Percentiles rank a stretch among this genome's conserved stretches.
These are phyloP conservation scores for Orbilia ellipsospora DNA, from an alignment of 2,329 filamentous ascomycete genomes.

Conservation along the genomic window DNA sequence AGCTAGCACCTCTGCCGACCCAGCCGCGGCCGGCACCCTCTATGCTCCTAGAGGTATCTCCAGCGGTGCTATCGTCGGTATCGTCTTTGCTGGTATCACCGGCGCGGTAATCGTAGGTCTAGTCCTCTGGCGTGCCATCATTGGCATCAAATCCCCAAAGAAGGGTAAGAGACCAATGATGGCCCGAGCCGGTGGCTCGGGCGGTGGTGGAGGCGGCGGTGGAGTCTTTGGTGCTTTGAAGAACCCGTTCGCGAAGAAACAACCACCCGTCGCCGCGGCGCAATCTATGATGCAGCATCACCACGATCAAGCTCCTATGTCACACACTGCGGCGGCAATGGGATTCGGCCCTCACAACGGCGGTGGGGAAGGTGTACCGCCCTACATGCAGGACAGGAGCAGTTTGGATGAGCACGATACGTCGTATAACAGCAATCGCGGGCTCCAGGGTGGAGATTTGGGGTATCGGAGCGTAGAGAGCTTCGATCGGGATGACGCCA, in stretches of 20 bases:
- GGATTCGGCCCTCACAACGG: constrained; percentile 32
- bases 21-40: constrained; percentile 19
- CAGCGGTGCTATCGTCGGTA: constrained; percentile 51
- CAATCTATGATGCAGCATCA: constrained; percentile 33
- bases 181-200: not conserved
- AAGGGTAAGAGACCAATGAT: constrained; percentile 27
- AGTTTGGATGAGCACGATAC: constrained; percentile 50
- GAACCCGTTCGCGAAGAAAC: constrained; percentile 33
- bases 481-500: constrained; percentile 48
- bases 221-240: constrained; percentile 29
- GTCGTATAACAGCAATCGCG: constrained; percentile 26
- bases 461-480: constrained; percentile 47
- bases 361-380: constrained; percentile 23
- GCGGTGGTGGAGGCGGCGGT: constrained; percentile 9
- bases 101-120: constrained; percentile 50
- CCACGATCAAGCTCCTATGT: constrained; percentile 37
- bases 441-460: constrained; percentile 35
- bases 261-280: not conserved
- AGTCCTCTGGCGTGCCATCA: constrained; percentile 51
- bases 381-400: constrained; percentile 47
- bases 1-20: constrained; percentile 3
- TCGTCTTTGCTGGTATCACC: constrained; percentile 49
- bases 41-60: constrained; percentile 52
- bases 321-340: constrained; percentile 46
- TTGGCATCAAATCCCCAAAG: constrained; percentile 42